phyloP scores from a whole-genome alignment of 2,329 filamentous ascomycete species.

The Diplodia mutila region DNA sequence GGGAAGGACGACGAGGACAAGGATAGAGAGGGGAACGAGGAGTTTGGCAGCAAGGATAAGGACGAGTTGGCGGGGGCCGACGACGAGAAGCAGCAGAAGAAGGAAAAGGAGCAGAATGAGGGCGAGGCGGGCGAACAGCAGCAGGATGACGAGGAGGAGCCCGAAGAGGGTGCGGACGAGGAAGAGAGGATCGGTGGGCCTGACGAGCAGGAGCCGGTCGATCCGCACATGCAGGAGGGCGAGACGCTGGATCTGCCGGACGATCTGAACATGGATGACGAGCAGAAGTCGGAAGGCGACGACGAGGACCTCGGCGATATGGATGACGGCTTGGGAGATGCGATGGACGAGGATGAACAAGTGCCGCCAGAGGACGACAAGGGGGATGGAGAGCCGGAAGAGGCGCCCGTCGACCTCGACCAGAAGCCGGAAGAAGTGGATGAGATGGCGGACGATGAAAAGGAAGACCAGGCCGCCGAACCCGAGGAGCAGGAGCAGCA shows the following conservation, averaged over 20 bases:
- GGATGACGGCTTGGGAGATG: slow-evolving; percentile 48
- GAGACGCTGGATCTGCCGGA: slow-evolving; percentile 83
- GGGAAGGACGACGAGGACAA: slow-evolving; percentile 76
- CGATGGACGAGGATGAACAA: slow-evolving; percentile 46
- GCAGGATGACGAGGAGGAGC: slow-evolving; percentile 57
- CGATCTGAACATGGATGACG: slow-evolving; percentile 79
- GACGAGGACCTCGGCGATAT: slow-evolving; percentile 55
- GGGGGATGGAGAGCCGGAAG: slow-evolving; percentile 41
- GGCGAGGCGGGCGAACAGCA: slow-evolving; percentile 67
- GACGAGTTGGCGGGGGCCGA: slow-evolving; percentile 51
- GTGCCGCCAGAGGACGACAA: slow-evolving; percentile 42
- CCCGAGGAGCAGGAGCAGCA: slow-evolving; percentile 55
- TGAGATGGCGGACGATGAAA: slow-evolving; percentile 39
- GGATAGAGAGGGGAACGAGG: slow-evolving; percentile 72
- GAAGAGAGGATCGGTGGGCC: slow-evolving; percentile 65
- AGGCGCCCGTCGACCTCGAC: slow-evolving; percentile 39
- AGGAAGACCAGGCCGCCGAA: slow-evolving; percentile 48
- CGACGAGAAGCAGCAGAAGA: slow-evolving; percentile 44
- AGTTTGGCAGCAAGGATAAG: slow-evolving; percentile 53
- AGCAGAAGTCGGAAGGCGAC: slow-evolving; percentile 53
- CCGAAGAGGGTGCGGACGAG: slow-evolving; percentile 61
- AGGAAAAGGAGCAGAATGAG: slow-evolving; percentile 62
- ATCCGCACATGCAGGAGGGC: slow-evolving; percentile 79
- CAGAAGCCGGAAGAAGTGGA: slow-evolving; percentile 41
- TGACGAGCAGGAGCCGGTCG: slow-evolving; percentile 67